A percentile compares a stretch with the other conserved stretches of the same genome.
Evolutionary conservation across 1,284 basidiomycete genomes (phyloP).

Genomic region (Ceratobasidium sp.): DNA sequence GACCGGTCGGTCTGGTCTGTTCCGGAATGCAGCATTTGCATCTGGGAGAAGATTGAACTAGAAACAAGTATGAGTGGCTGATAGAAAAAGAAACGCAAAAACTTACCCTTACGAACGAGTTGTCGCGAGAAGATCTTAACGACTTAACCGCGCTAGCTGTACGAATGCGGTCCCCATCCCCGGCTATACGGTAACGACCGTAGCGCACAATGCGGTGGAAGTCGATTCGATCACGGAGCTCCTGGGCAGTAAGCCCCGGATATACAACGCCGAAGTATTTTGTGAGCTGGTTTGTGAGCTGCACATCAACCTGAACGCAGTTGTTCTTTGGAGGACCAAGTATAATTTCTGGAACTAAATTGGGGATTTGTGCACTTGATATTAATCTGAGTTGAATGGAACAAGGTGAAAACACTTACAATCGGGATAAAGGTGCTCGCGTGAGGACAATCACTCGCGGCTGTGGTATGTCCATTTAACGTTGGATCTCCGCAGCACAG

Average conservation of each 20-base stretch:
- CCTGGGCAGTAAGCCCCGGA: not conserved
- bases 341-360: too few relatives aligned
- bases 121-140: not conserved
- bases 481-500: not conserved
- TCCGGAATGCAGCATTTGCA: not conserved
- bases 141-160: not conserved
- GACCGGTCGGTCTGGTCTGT: not conserved
- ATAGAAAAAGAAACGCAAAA: not conserved
- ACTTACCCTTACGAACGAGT: constrained; percentile 21
- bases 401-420: not conserved
- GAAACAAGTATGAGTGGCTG: too few relatives aligned
- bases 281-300: constrained; percentile 6
- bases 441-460: constrained; percentile 6
- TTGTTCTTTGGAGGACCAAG: too few relatives aligned
- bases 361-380: too few relatives aligned
- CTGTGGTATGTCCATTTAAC: not conserved
- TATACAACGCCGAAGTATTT: constrained; percentile 12
- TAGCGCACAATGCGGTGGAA: constrained; percentile 3
- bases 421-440: constrained; percentile 4
- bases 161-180: constrained; percentile 19
- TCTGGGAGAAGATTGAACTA: constrained; percentile 3
- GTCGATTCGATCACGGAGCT: not conserved
- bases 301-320: too few relatives aligned
- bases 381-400: too few relatives aligned
- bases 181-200: constrained; percentile 5